A percentile compares a stretch with the other conserved stretches of the same genome.
Conservation (phyloP, 2,329 filamentous ascomycete genomes). For the Penicillium sp. region DNA sequence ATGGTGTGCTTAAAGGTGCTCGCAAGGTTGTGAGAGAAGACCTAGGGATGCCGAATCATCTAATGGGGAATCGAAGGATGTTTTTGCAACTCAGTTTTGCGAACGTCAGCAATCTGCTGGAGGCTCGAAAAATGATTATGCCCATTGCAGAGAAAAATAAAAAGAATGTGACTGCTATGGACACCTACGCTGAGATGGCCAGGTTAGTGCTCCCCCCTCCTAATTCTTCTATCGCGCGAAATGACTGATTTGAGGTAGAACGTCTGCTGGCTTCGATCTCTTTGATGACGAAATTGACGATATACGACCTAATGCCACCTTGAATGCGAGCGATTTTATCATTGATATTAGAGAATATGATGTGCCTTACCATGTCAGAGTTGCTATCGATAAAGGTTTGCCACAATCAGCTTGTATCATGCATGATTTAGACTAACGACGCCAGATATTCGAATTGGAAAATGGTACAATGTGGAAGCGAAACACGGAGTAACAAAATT, state of each 20-base stretch:
- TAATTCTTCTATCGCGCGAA: constrained; percentile 14
- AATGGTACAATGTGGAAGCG: constrained; percentile 93
- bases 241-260: constrained; percentile 42
- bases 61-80: constrained; percentile 82
- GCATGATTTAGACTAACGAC: constrained; percentile 21
- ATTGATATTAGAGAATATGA: constrained; percentile 99
- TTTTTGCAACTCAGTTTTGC: constrained; percentile 83
- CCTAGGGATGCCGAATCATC: constrained; percentile 88
- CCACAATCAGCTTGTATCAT: neutral
- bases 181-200: constrained; percentile 95
- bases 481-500: constrained; percentile 87
- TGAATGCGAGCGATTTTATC: constrained; percentile 94
- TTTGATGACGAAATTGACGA: constrained; percentile 90
- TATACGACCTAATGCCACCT: constrained; percentile 70
- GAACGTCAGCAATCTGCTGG: constrained; percentile 81
- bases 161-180: constrained; percentile 94
- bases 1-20: constrained; percentile 76
- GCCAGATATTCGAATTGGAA: constrained; percentile 86
- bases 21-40: constrained; percentile 86
- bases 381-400: constrained; percentile 87
- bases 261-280: constrained; percentile 82
- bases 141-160: constrained; percentile 95
- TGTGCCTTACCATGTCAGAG: constrained; percentile 97
- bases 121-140: constrained; percentile 77
- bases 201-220: constrained; percentile 49